Evolutionary conservation across 768 basidiomycete species (phyloP), one percentile per base, ranked within the genome.

Genomic region (Suillus luteus): DNA sequence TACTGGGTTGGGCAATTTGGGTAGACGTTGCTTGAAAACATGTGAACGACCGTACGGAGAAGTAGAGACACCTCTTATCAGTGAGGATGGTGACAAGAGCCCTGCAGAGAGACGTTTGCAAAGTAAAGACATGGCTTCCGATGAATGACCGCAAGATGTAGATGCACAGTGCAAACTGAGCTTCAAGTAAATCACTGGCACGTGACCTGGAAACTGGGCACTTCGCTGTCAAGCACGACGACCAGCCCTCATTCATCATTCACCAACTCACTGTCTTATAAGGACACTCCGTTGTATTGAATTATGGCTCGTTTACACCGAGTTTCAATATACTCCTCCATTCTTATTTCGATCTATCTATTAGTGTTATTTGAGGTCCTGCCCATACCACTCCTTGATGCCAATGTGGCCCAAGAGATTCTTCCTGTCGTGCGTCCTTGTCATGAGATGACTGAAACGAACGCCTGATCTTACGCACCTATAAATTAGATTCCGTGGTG

Each of bases 41-140:
- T 94, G 94, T 10, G 94, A 85, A 12, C 91, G 85, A 60, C 92
- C 92, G 71, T 95, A 94, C 0, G 91, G 91, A 0, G 92, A 92
- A 49, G 81, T 85, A 2, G 92, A 93, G 57, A 58, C 41, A 58
- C 27, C 31, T 58, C 57, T 41, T 7, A 11, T 58, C 11, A 41
- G 11, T 2, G 6, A 2, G 3, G 17, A 31, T 58, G 40, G 19
- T 31, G 57, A 37, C 5, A 41, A 58, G 17, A 41, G 27, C 24
- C 57, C 15, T 41, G 57, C 40, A 58, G 17, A n/a, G 6, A 38
- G 24, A 40, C 40, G 27, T 58, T 40, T 41, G 24, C 10, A 41
- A 11, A 38, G 38, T 58, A 58, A 19, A 58, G 38, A 58, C 57
- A 58, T 58, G 6, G 57, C 19, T 31, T 17, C 5, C 19, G 33